Percentiles rank a stretch among this genome's conserved stretches.
These are phyloP conservation scores for Solanum okadae DNA, from an alignment of 257 asterid species.

Conservation along the genomic window DNA sequence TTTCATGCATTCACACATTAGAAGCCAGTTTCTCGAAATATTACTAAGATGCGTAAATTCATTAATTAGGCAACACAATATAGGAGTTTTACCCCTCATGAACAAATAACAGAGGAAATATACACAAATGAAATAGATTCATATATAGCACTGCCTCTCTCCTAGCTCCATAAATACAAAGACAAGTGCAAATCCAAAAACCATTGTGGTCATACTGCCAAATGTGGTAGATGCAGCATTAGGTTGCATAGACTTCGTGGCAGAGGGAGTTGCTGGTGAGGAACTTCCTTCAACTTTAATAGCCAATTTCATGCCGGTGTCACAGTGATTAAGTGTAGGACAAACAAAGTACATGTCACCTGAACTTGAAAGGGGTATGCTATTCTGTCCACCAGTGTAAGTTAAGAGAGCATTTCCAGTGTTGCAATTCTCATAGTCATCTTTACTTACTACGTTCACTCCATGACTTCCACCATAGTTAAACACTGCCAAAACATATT, in stretches of 20 bases:
- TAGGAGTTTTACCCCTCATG: neutral
- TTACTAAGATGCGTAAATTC: too few relatives aligned
- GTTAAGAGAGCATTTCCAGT: conserved; percentile 17
- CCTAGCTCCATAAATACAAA: conserved; percentile 49
- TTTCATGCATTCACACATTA: neutral
- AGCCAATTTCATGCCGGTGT: conserved; percentile 40
- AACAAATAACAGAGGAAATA: neutral
- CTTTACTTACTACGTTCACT: conserved; percentile 33
- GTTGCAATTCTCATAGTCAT: conserved; percentile 31
- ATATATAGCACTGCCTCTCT: conserved; percentile 57
- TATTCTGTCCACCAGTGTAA: conserved; percentile 25
- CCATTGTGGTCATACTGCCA: conserved; percentile 18
- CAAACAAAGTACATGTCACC: conserved; percentile 51
- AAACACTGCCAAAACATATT: conserved; percentile 31
- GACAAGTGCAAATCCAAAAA: conserved; percentile 21
- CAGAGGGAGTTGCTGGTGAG: conserved; percentile 5
- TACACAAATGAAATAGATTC: neutral
- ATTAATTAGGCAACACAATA: too few relatives aligned
- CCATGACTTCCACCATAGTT: conserved; percentile 32
- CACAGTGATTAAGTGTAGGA: conserved; percentile 41
- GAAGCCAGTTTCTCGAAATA: too few relatives aligned
- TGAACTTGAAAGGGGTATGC: conserved; percentile 19
- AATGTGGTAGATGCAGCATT: conserved; percentile 17
- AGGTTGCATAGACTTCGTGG: conserved; percentile 5
- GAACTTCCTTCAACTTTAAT: conserved; percentile 29